Evolutionary conservation across 306 rosid species (phyloP), one percentile per base, ranked within the genome.

Genomic region (Coriaria nepalensis): DNA sequence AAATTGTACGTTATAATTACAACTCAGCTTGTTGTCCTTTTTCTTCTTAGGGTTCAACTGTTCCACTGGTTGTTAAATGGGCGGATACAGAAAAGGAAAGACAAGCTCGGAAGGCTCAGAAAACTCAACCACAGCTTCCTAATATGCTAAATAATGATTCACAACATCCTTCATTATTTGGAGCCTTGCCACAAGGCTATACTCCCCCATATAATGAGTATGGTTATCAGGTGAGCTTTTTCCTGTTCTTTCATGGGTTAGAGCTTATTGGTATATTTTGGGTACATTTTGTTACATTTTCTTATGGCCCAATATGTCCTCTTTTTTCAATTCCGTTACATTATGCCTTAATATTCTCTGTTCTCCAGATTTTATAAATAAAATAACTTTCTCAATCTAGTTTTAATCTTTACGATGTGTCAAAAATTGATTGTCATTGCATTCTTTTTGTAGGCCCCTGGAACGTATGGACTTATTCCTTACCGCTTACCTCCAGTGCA

Each of bases 71-170:
- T 62, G 98, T 92, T 68, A 92, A 92, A 68, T 92, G 98, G 98
- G 98, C 98, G 37, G 98, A 92, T 65, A 92, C 98, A 40, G 98
- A 92, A 63, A 92, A 92, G 74, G 98, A 92, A 79, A 82, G 94
- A 62, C 94, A 77, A 78, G 98, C 94, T 53, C 94, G 98, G 49
- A 80, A 87, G 69, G 93, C 93, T 58, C 98, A 85, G 63, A 92
- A 82, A 85, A 81, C 94, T 59, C 94, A 82, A 43, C 86, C 93
- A 50, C 87, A 79, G 61, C 78, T 76, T 53, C 74, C 92, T 65
- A 82, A 75, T 57, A 62, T 44, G 56, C 74, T 73, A 20, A 78
- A 68, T 63, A 65, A 68, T 45, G 94, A 92, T 63, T 63, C 86
- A 32, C 98, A 85, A 60, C 94, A 78, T 60, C 86, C 94, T 6